These are phyloP conservation scores for Xylaria polymorpha DNA, from an alignment of 2,329 filamentous ascomycete species.

Conservation along the genomic window DNA sequence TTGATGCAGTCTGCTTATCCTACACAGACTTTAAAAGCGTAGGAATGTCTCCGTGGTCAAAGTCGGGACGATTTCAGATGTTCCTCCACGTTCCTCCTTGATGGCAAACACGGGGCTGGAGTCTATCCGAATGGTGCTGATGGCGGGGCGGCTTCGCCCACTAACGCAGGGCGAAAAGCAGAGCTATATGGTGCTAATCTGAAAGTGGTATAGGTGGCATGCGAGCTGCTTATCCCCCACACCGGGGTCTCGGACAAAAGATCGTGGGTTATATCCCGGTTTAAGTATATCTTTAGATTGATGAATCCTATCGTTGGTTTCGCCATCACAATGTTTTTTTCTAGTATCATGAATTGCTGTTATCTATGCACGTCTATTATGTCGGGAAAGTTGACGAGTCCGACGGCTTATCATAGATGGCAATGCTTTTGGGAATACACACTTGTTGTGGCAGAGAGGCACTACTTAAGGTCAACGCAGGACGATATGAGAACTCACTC, in stretches of 20 bases:
- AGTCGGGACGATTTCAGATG: background rate
- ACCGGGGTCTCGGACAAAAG: conserved; percentile 14
- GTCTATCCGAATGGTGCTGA: conserved; percentile 24
- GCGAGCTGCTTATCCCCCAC: conserved; percentile 47
- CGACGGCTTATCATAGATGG: background rate
- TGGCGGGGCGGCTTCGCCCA: conserved; percentile 4
- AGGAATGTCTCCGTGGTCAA: background rate
- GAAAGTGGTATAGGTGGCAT: conserved; percentile 19
- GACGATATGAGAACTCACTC: background rate
- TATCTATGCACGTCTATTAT: background rate
- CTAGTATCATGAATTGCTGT: background rate
- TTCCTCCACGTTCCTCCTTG: background rate
- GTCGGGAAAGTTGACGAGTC: background rate
- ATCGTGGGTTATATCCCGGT: background rate
- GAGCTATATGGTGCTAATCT: conserved; percentile 16
- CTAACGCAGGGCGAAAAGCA: conserved; percentile 10
- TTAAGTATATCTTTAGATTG: background rate
- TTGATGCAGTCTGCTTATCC: conserved; percentile 43
- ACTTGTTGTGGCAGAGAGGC: background rate
- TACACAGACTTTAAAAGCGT: background rate
- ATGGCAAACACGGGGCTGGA: conserved; percentile 9
- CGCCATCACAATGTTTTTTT: background rate
- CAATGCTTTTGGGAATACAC: background rate
- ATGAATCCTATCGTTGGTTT: background rate
- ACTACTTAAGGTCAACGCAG: background rate